These are phyloP conservation scores for Amylostereum areolatum DNA, from an alignment of 1,284 basidiomycete species.

Conservation along the genomic window DNA sequence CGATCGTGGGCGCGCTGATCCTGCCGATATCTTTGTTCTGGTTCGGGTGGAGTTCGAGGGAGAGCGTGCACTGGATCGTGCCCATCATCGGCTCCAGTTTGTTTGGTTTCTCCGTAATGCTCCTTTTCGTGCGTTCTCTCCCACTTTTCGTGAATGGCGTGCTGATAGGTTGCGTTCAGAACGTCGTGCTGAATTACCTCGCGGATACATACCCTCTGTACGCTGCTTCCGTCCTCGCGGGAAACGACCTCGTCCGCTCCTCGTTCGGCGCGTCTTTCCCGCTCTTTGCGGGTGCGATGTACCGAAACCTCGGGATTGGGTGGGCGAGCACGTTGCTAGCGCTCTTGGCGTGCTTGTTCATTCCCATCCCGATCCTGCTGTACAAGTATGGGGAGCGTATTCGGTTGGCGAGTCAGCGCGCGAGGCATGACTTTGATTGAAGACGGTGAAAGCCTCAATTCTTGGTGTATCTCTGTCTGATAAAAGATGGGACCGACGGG, in stretches of 20 bases:
- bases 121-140: constrained; percentile 22
- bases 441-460: neutral
- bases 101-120: constrained; percentile 20
- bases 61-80: constrained; percentile 23
- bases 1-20: constrained; percentile 28
- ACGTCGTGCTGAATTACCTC: constrained; percentile 12
- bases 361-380: constrained; percentile 21
- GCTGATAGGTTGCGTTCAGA: constrained; percentile 19
- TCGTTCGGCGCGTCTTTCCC: constrained; percentile 31
- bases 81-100: constrained; percentile 19
- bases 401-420: constrained; percentile 7
- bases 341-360: constrained; percentile 22
- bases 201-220: constrained; percentile 26
- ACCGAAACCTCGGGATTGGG: constrained; percentile 26
- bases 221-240: constrained; percentile 30
- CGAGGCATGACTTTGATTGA: constrained; percentile 7
- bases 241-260: constrained; percentile 29
- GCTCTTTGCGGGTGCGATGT: constrained; percentile 27
- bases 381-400: constrained; percentile 11
- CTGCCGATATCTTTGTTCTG: constrained; percentile 37
- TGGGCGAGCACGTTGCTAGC: constrained; percentile 27
- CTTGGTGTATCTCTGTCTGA: no score
- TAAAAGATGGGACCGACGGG: no score
- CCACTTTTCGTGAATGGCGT: neutral
- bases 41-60: constrained; percentile 34